Base-by-base conservation (phyloP, 75 land plant species). In the Cupressus sempervirens region DNA sequence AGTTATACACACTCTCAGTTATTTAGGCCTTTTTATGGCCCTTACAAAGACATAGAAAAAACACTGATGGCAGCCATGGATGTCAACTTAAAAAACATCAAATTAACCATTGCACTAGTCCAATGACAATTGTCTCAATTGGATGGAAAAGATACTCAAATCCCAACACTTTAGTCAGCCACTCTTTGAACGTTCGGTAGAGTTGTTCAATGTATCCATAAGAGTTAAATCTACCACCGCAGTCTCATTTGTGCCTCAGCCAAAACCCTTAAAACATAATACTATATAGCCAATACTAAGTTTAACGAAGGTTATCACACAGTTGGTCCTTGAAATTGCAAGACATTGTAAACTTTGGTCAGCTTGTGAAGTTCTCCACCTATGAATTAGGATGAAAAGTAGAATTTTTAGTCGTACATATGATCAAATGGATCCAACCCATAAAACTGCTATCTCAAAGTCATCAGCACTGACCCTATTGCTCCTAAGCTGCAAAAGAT, bases 241-340 rank as follows among this genome's bases (percentile, higher is more conserved):
- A 86, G 34, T 80, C 84, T 62, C 84, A 88, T 88, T 86, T 88
- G 90, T 87, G 88, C 85, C 89, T 89, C 86, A 87, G 87, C 38
- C 84, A 87, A 18, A 87, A 84, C 76, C 87, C 84, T 84, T 83
- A 70, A 67, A 86, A 87, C 84, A 65, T 77, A 89, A 89, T 85
- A 87, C 89, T n/a, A n/a, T 90, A 88, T 76, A 85, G 81, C 15
- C 86, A 34, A 45, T 58, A 29, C 83, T 73, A 67, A 67, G 85
- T 29, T 29, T 52, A 81, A 52, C 34, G 45, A 84, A 84, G 48
- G 41, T 58, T 83, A 85, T 86, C 84, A 84, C 87, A 84, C 86
- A 85, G 85, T 86, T 85, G 84, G 86, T 87, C 88, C n/a, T n/a
- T n/a, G n/a, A n/a, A n/a, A n/a, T n/a, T n/a, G n/a, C n/a, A n/a